A percentile compares a stretch with the other conserved stretches of the same genome.
These are phyloP conservation scores for Aspergillus diversus DNA, from an alignment of 495 filamentous ascomycete genomes.

Conservation along the genomic window DNA sequence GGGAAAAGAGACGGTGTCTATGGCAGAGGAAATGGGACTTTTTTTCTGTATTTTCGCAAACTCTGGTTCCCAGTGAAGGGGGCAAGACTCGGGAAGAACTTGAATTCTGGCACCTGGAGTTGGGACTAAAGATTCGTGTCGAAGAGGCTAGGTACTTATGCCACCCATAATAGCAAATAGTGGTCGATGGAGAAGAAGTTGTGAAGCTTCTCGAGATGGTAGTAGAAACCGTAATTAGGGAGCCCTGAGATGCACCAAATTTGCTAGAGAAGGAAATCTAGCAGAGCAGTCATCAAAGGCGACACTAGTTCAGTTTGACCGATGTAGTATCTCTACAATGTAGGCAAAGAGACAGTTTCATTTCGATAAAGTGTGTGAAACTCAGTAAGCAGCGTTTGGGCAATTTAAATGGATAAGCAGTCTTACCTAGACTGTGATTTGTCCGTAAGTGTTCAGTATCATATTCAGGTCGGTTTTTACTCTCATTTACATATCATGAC, in stretches of 20 bases:
- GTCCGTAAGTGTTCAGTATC: not conserved
- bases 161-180: slow-evolving; percentile 23
- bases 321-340: not conserved
- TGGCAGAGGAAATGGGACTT: no score
- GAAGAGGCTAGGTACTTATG: slow-evolving; percentile 27
- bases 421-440: not conserved
- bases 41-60: no score
- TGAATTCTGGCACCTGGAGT: slow-evolving; percentile 13
- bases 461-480: slow-evolving; percentile 9
- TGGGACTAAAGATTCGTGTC: slow-evolving; percentile 26
- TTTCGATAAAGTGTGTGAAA: no score
- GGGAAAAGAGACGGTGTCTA: slow-evolving; percentile 23
- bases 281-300: not conserved
- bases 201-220: slow-evolving; percentile 4
- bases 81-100: no score
- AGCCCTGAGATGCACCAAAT: not conserved
- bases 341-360: no score
- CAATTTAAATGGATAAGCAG: no score
- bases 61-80: no score
- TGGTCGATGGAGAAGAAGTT: not conserved
- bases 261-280: not conserved
- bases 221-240: not conserved
- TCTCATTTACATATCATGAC: slow-evolving; percentile 13
- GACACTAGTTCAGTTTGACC: not conserved
- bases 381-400: no score